Base-by-base conservation (phyloP, 1,139 yeast species). In the Sugiyamaella japonica region DNA sequence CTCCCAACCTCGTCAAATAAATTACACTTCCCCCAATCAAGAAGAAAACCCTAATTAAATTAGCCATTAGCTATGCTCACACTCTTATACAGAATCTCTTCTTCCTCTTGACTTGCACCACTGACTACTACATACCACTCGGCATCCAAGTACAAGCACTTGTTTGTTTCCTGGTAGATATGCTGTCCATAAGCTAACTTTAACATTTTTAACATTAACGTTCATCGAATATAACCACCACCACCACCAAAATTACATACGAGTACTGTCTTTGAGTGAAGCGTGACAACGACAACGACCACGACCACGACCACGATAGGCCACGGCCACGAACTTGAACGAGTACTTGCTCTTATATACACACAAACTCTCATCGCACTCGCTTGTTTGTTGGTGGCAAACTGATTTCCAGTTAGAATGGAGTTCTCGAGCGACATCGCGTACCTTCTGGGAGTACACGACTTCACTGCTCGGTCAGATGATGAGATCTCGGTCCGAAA, bases 391-490 rank as follows among this genome's bases (percentile, higher is more conserved):
- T n/a, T n/a, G n/a, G n/a, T n/a, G n/a, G n/a, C n/a, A n/a, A n/a
- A n/a, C n/a, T n/a, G n/a, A n/a, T n/a, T n/a, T n/a, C 25, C 25
- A 3, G 25, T 20, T 20, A 20, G 6, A 20, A 20, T 20, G 25
- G 25, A 20, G 25, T 20, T 20, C 25, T 20, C 25, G 25, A 20
- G 25, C 25, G 25, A 20, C 16, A 32, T 32, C 4, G 46, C 41
- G 16, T 70, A 68, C 56, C 66, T 73, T 47, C 63, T 75, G 49
- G 96, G 91, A 56, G 83, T 90, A 60, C 95, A 90, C 70, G 93
- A 87, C 69, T 93, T 93, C 71, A 79, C 79, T 52, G 91, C 95
- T 50, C 78, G 98, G 52, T 76, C 91, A 58, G 96, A 89, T 25
- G 99, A 95, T 70, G 99, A 93, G 72, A 76, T 93, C 48, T 82